Conservation (phyloP, 1,284 basidiomycete genomes). For the Cutaneotrichosporon sp. region DNA sequence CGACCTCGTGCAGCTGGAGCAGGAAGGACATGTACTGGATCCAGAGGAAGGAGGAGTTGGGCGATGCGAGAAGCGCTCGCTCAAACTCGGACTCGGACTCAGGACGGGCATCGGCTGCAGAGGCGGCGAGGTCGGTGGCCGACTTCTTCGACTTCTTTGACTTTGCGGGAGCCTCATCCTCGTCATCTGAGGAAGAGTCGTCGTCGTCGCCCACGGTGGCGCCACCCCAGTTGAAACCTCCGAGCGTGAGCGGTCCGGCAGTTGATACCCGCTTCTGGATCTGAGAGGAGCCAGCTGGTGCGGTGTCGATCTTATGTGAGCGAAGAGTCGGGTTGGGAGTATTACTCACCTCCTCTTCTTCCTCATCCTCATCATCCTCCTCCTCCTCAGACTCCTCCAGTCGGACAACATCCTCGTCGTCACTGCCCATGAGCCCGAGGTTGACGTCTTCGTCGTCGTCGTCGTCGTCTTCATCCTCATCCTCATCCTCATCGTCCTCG, state of each 20-base stretch:
- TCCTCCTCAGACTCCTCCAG: constrained; percentile 21
- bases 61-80: constrained; percentile 86
- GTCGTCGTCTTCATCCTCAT: constrained; percentile 23
- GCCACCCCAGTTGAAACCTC: constrained; percentile 55
- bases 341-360: constrained; percentile 21
- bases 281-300: constrained; percentile 17
- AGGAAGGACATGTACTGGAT: constrained; percentile 99
- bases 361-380: constrained; percentile 26
- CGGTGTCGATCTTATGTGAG: constrained; percentile 17
- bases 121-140: constrained; percentile 71
- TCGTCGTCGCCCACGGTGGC: constrained; percentile 45
- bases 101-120: constrained; percentile 70
- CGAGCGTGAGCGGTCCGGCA: constrained; percentile 46
- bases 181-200: constrained; percentile 53
- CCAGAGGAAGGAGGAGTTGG: constrained; percentile 97
- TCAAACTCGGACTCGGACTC: constrained; percentile 94
- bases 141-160: constrained; percentile 55
- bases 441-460: constrained; percentile 21
- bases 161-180: constrained; percentile 13
- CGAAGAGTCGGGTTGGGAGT: neutral
- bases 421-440: constrained; percentile 3
- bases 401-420: constrained; percentile 23
- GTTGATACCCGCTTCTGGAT: constrained; percentile 26
- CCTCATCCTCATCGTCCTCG: constrained; percentile 43
- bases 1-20: constrained; percentile 88